phyloP scores from a whole-genome alignment of 2,329 filamentous ascomycete species.

The Ceratocystis eucalypticola region DNA sequence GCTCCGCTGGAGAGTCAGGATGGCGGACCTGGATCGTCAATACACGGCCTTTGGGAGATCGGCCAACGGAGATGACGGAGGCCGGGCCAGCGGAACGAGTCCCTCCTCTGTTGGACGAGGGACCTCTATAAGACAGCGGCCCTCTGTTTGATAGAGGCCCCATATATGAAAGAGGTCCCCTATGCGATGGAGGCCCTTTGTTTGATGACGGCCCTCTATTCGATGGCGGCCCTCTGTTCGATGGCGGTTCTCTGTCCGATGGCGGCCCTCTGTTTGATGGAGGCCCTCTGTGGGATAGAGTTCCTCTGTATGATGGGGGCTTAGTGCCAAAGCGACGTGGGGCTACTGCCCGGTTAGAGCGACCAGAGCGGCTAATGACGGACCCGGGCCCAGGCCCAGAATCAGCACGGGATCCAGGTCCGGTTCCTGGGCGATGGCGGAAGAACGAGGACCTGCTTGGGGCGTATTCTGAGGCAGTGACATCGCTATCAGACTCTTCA shows the following conservation, averaged over 20 bases:
- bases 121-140: not conserved
- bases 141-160: not conserved
- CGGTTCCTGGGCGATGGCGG: not conserved
- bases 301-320: not conserved
- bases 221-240: not conserved
- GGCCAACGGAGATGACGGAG: conserved; percentile 1
- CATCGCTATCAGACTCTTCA: not conserved
- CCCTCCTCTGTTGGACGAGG: not conserved
- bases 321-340: not conserved
- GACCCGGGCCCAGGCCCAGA: not conserved
- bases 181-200: not conserved
- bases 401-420: not conserved
- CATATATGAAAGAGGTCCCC: not conserved
- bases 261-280: not conserved
- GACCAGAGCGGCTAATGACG: not conserved
- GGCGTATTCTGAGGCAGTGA: not conserved
- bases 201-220: not conserved
- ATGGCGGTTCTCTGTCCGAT: not conserved
- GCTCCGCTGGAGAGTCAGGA: conserved; percentile 10
- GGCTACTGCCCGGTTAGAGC: not conserved
- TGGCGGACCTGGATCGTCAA: conserved; percentile 18
- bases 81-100: conserved; percentile 4
- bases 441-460: not conserved
- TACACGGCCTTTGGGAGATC: conserved; percentile 12
- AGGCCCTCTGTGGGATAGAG: not conserved